Conservation (phyloP, 129 eudicot genomes). For the Chrysanthemum makinoi region DNA sequence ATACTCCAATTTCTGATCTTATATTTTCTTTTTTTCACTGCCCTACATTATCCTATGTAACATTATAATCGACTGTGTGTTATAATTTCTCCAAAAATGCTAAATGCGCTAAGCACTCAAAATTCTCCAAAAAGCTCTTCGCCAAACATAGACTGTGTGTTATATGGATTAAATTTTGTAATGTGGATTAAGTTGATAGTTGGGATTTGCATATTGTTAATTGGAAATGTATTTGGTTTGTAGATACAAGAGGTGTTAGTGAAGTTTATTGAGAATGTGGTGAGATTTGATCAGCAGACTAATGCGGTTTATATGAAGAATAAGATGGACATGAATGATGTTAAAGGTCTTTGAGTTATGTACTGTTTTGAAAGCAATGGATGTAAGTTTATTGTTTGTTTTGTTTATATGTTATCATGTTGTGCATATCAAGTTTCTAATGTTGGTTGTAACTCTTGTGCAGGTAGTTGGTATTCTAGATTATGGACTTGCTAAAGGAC, state of each 20-base stretch:
- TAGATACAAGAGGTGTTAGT: constrained; percentile 82
- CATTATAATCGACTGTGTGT: too few species aligned
- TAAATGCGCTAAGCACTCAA: too few species aligned
- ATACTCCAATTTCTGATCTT: too few species aligned
- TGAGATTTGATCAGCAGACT: constrained; percentile 54
- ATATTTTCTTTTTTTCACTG: too few species aligned
- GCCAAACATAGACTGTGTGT: too few species aligned
- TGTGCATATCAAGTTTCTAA: too few species aligned
- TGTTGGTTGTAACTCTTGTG: neutral
- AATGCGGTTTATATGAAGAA: constrained; percentile 45
- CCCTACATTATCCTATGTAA: too few species aligned
- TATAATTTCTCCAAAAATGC: too few species aligned
- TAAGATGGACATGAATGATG: constrained; percentile 34
- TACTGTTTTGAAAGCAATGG: constrained; percentile 84
- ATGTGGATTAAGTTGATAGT: too few species aligned
- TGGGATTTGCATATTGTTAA: neutral
- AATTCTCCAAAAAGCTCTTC: too few species aligned
- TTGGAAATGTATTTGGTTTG: constrained; percentile 51
- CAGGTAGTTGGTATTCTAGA: constrained; percentile 80
- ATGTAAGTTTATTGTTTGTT: constrained; percentile 49
- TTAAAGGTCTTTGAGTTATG: constrained; percentile 56
- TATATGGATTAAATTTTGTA: too few species aligned
- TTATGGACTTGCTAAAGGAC: constrained; percentile 88
- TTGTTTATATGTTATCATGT: neutral
- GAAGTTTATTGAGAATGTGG: constrained; percentile 72